Conservation (phyloP, 164 flowering plant genomes). For the Piper longum region DNA sequence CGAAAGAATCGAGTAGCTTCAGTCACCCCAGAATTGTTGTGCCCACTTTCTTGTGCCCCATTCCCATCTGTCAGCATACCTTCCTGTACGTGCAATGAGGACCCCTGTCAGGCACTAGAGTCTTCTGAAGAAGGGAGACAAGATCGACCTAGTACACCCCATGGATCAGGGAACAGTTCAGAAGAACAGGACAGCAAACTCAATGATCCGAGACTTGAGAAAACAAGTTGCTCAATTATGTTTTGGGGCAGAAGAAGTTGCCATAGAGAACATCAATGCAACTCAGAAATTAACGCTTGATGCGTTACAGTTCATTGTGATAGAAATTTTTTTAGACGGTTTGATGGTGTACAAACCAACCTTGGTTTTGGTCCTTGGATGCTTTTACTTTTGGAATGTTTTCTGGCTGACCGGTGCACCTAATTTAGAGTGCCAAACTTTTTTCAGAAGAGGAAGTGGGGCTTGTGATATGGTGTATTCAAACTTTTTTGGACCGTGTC, state of each 20-base stretch:
- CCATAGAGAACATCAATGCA: conserved; percentile 91
- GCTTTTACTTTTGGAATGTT: neutral
- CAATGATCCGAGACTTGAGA: conserved; percentile 51
- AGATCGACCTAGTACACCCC: conserved; percentile 32
- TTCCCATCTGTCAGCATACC: conserved; percentile 79
- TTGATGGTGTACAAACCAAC: neutral
- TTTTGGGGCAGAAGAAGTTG: conserved; percentile 93
- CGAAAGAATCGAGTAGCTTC: conserved; percentile 68
- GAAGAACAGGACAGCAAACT: conserved; percentile 37
- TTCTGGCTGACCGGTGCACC: too few relatives aligned
- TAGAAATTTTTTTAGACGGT: neutral
- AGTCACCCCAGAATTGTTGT: conserved; percentile 68
- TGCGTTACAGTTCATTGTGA: neutral
- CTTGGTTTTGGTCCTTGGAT: neutral
- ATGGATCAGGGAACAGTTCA: conserved; percentile 23
- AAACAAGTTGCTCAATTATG: conserved; percentile 75
- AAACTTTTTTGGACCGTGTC: too few relatives aligned
- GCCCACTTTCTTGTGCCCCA: conserved; percentile 85
- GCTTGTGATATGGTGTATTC: too few relatives aligned
- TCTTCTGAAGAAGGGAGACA: conserved; percentile 31
- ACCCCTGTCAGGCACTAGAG: conserved; percentile 62
- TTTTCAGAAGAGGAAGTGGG: too few relatives aligned
- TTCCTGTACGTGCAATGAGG: conserved; percentile 64
- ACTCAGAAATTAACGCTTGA: conserved; percentile 77
- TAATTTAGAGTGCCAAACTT: too few relatives aligned